phyloP scores from a whole-genome alignment of 2,329 filamentous ascomycete genomes.

The Aspergillus pseudoviridinutans region DNA sequence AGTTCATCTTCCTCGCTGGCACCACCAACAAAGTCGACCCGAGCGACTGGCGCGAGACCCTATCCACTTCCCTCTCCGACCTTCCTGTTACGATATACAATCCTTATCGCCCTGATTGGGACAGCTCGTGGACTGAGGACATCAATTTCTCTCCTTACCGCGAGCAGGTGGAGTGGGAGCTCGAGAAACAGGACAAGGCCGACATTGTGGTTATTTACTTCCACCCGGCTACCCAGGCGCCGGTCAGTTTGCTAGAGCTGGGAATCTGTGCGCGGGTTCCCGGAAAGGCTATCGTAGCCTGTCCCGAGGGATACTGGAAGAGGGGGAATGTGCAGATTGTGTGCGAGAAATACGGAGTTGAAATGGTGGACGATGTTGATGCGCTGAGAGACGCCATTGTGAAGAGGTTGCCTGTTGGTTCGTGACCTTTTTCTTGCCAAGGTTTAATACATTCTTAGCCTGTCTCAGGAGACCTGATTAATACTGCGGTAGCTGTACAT shows the following conservation, averaged over 20 bases:
- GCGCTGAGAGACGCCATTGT: conserved; percentile 3
- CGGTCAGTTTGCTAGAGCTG: conserved; percentile 8
- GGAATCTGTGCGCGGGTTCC: conserved; percentile 6
- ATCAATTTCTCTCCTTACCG: conserved; percentile 3
- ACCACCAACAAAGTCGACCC: conserved; percentile 2
- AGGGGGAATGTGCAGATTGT: conserved; percentile 12
- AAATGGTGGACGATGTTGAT: conserved; percentile 6
- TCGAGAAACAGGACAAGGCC: conserved; percentile 4
- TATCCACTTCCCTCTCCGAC: conserved; percentile 1
- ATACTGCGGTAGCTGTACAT: too few relatives aligned
- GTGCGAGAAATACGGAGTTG: conserved; percentile 5
- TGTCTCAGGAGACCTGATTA: too few relatives aligned
- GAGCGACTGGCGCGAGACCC: conserved; percentile 3
- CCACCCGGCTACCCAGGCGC: conserved; percentile 8
- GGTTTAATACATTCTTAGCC: too few relatives aligned
- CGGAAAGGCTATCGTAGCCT: conserved; percentile 7
- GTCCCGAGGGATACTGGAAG: conserved; percentile 12
- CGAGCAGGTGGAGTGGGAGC: conserved; percentile 9
- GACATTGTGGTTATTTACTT: conserved; percentile 9
- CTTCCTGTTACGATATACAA: conserved; percentile 4
- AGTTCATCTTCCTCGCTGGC: conserved; percentile 4
- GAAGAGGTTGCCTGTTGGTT: neutral
- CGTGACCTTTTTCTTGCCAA: too few relatives aligned
- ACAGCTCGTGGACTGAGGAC: conserved; percentile 7
- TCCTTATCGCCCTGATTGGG: conserved; percentile 5